Percentiles rank a stretch among this genome's conserved stretches.
Conservation (phyloP, 2,329 filamentous ascomycete genomes). For the Sporothrix globosa region DNA sequence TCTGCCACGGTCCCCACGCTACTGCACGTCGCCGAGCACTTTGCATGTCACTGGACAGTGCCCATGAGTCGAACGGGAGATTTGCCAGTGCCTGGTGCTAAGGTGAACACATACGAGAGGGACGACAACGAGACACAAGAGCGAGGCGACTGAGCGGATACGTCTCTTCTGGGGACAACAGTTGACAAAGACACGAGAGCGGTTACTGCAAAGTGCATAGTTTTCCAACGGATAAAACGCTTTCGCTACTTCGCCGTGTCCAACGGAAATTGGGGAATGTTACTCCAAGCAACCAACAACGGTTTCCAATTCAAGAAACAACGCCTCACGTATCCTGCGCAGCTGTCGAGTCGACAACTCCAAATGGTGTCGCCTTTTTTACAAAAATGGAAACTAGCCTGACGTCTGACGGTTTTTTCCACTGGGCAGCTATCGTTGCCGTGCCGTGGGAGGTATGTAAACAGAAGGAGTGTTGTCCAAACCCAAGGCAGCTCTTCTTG, state of each 20-base stretch:
- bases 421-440: background rate
- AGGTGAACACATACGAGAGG: too few relatives aligned
- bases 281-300: background rate
- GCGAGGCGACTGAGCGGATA: background rate
- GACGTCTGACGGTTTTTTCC: background rate
- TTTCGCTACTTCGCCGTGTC: conserved; percentile 11
- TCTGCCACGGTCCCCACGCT: background rate
- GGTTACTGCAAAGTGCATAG: background rate
- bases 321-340: background rate
- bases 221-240: background rate
- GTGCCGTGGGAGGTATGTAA: background rate
- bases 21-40: conserved; percentile 18
- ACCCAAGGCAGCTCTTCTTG: background rate
- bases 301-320: background rate
- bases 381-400: too few relatives aligned
- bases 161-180: background rate
- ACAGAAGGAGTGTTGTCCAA: background rate
- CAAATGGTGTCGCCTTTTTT: conserved; percentile 6
- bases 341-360: background rate
- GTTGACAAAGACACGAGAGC: background rate
- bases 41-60: background rate
- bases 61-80: conserved; percentile 23
- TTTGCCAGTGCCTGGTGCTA: too few relatives aligned
- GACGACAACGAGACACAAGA: background rate
- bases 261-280: background rate